These are phyloP conservation scores for Aspergillus fumigatus DNA, from an alignment of 2,329 filamentous ascomycete species.

Conservation along the genomic window DNA sequence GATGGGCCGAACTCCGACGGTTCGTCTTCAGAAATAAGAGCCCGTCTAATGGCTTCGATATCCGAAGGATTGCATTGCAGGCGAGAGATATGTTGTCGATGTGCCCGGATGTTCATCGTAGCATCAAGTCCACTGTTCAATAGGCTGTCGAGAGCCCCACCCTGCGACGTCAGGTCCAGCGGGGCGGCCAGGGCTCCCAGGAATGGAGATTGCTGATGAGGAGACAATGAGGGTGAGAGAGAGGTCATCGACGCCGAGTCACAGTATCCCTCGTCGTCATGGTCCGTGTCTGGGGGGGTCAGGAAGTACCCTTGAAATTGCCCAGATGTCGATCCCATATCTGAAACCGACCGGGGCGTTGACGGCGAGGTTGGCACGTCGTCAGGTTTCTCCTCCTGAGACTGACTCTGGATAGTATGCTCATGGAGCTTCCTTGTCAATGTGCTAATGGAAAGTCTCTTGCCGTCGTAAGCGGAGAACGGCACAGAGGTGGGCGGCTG, in stretches of 20 bases:
- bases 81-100: conserved; percentile 38
- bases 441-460: conserved; percentile 37
- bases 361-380: neutral
- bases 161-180: conserved; percentile 17
- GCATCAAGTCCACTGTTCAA: conserved; percentile 10
- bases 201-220: conserved; percentile 21
- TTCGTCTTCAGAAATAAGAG: conserved; percentile 27
- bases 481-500: conserved; percentile 41
- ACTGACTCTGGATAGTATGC: conserved; percentile 31
- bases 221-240: conserved; percentile 51
- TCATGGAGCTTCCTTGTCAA: conserved; percentile 39
- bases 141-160: neutral
- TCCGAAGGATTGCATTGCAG: conserved; percentile 36
- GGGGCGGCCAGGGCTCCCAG: conserved; percentile 29
- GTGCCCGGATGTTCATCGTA: conserved; percentile 27
- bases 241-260: conserved; percentile 58
- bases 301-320: conserved; percentile 26
- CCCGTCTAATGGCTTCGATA: conserved; percentile 35
- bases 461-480: conserved; percentile 38
- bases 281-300: conserved; percentile 36
- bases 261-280: conserved; percentile 32
- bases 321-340: neutral
- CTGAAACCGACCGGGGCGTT: neutral
- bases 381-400: conserved; percentile 13
- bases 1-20: conserved; percentile 8